Evolutionary conservation across 768 basidiomycete genomes (phyloP), one percentile per base, ranked within the genome.

Genomic region (Lentinus tigrinus): DNA sequence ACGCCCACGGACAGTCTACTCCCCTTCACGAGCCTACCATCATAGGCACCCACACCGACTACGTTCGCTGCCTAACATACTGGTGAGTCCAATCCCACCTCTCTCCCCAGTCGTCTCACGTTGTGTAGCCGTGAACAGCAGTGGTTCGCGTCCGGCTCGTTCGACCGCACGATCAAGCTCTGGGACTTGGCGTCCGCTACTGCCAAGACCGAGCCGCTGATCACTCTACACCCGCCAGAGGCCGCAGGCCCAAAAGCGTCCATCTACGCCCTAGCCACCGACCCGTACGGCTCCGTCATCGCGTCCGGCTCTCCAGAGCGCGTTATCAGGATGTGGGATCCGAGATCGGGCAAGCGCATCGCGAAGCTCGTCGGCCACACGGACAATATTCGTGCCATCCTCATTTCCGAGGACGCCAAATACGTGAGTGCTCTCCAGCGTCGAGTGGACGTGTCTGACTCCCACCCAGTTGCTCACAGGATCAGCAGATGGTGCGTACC

Each of bases 281-380:
- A 95, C 66, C 84, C 88, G 1, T 85, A 80, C 60, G 96, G 97
- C 0, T 83, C 83, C 21, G 78, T 87, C 4, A 82, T 99, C 34
- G 95, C 89, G 14, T 90, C 91, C 6, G 96, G 96, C 0, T 91
- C 92, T 2, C 96, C 96, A 0, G 96, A 98, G 69, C 81, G 92
- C 23, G 90, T 98, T 2, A 78, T 99, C 24, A 78, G 95, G 21
- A 75, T 97, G 60, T 99, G 95, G 95, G 97, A 99, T 69, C 93
- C 95, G 3, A 81, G 97, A 16, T 81, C 85, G 1, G 91, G 91
- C 9, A 91, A 88, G 67, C 79, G 90, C 43, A 86, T 74, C 69
- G 85, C 88, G 11, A 93, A 97, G 67, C 81, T 98, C 0, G 93
- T 98, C 7, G 96, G 96, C 0, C 96, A 99, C 70, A 96, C 96